Base-by-base conservation (phyloP, 140 eudicot species). In the Erigeron philadelphicus region DNA sequence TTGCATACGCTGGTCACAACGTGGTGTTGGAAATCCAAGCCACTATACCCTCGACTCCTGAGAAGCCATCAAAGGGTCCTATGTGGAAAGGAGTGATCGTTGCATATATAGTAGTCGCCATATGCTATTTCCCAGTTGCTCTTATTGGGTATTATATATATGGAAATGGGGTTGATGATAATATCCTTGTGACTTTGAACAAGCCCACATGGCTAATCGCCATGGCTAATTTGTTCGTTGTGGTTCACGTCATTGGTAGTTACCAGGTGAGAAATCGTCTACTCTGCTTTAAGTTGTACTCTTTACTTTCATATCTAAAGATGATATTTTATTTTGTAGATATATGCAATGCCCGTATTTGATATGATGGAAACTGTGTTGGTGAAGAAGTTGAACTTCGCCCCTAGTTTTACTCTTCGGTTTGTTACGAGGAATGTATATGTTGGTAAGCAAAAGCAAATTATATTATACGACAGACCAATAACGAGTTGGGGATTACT, bases 1-100 rank as follows among this genome's bases (percentile, higher is more conserved):
- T 89, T 44, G 91, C 91, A n/a, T 89, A 89, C 42, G 96, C 96
- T 2, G 96, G 95, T 43, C 96, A 86, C 87, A 89, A 89, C 57
- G 96, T 86, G 71, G 96, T 89, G 67, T 74, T 89, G 83, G 97
- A 87, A 72, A 90, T 73, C 67, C 83, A 80, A 74, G 88, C 88
- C 71, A 84, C 85, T 2, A 84, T 84, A 63, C 88, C 88, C 42
- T 84, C 88, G 2, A 80, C 88, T 18, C 88, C 85, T 5, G 85
- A 71, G 78, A 84, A 75, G 64, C 88, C 88, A 2, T 84, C 88
- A 50, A 84, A 84, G 83, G 85, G 83, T 18, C 85, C 88, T 5
- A 84, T 84, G 88, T 80, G 85, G 88, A 84, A 56, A 17, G 88
- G 88, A 66, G 88, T 84, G 45, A 12, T 80, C 8, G 83, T 84